phyloP scores from a whole-genome alignment of 495 filamentous ascomycete genomes.

The Echria macrotheca region DNA sequence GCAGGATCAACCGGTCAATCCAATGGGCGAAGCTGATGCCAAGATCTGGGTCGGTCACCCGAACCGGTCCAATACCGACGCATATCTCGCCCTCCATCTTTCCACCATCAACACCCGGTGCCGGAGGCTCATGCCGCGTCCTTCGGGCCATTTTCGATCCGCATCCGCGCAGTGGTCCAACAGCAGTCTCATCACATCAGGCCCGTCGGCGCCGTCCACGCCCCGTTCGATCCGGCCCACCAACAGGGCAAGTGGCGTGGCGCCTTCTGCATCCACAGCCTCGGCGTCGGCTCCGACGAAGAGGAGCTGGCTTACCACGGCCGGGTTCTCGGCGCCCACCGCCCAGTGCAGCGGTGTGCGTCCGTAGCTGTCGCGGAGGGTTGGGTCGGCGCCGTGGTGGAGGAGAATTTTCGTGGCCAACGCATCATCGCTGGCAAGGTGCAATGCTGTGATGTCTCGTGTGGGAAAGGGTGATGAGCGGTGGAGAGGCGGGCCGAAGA shows the following conservation, averaged over 20 bases:
- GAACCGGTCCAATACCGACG: no score
- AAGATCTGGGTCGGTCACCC: no score
- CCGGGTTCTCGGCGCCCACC: neutral
- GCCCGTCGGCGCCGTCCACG: no score
- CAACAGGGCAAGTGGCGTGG: constrained; percentile 7
- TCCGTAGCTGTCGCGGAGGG: constrained; percentile 8
- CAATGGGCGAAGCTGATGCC: no score
- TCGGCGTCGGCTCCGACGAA: neutral
- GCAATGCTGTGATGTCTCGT: constrained; percentile 14
- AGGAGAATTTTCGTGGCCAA: constrained; percentile 10
- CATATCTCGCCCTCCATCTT: no score
- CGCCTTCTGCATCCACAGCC: neutral
- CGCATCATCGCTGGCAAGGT: constrained; percentile 12
- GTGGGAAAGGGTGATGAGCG: neutral
- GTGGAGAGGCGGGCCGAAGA: neutral
- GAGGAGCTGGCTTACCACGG: constrained; percentile 16
- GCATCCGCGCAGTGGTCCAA: no score
- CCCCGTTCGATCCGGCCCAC: no score
- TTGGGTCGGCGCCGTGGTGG: constrained; percentile 6
- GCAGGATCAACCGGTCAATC: no score
- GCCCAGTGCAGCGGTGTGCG: constrained; percentile 21
- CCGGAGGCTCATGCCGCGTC: no score
- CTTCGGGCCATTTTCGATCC: no score
- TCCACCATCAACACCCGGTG: no score
- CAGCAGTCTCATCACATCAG: no score